Evolutionary conservation across 257 asterid genomes (phyloP).

Genomic region (Capsicum baccatum): DNA sequence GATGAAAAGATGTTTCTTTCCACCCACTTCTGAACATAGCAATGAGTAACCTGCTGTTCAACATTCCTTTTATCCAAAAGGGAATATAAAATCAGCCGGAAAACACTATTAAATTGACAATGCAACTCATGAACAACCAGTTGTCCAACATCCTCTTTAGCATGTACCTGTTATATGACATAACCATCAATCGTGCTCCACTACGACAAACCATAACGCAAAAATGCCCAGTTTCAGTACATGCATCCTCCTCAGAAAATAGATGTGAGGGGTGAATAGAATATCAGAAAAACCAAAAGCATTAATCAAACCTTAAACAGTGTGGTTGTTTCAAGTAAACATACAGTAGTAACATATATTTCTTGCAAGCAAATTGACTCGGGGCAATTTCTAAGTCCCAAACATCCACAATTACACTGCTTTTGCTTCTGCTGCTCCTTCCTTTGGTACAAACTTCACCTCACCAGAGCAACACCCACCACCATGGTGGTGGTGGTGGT

Average conservation of each 20-base stretch:
- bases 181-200: not conserved
- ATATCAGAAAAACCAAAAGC: slow-evolving; percentile 7
- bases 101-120: too few relatives aligned
- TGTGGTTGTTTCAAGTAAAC: not conserved
- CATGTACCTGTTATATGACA: not conserved
- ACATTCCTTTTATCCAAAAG: not conserved
- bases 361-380: not conserved
- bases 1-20: not conserved
- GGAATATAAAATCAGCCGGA: not conserved
- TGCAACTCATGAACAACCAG: not conserved
- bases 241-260: not conserved
- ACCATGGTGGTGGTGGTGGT: slow-evolving; percentile 72
- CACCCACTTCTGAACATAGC: not conserved
- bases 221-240: not conserved
- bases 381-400: not conserved
- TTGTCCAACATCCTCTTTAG: not conserved
- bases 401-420: slow-evolving; percentile 32
- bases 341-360: not conserved
- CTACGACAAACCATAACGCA: too few relatives aligned
- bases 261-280: not conserved
- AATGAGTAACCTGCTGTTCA: not conserved
- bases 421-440: slow-evolving; percentile 50
- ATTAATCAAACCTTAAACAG: not conserved
- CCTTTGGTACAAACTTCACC: slow-evolving; percentile 50
- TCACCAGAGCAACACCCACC: slow-evolving; percentile 93